Evolutionary conservation across 768 basidiomycete species (phyloP).

Genomic region (Mycena albidolilacea): DNA sequence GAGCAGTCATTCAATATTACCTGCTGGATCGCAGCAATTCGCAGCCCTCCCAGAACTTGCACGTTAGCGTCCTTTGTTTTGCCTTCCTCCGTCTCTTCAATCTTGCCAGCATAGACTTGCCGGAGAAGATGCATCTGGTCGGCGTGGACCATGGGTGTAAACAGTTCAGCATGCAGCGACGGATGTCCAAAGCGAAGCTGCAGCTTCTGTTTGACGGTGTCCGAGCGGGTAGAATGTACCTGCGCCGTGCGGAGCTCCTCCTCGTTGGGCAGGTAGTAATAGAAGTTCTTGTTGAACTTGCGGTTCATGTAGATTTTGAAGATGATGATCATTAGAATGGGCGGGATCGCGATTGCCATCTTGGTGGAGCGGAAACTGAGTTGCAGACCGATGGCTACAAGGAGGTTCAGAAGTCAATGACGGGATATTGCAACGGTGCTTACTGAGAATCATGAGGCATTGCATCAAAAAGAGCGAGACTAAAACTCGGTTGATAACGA

Average conservation of each 20-base stretch:
- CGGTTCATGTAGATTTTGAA: conserved; percentile 84
- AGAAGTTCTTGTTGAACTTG: conserved; percentile 72
- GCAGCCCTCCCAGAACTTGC: conserved; percentile 42
- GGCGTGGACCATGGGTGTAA: conserved; percentile 78
- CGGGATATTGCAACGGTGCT: conserved; percentile 46
- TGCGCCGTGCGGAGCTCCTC: conserved; percentile 73
- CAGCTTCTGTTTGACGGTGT: conserved; percentile 72
- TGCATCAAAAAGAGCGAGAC: conserved; percentile 83
- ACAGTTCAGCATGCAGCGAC: conserved; percentile 77
- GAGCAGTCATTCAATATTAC: conserved; percentile 30
- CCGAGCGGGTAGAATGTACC: conserved; percentile 73
- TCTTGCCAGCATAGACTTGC: conserved; percentile 34
- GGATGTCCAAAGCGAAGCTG: conserved; percentile 90
- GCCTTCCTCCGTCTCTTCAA: conserved; percentile 24
- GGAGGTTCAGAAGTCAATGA: conserved; percentile 5
- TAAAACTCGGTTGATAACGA: conserved; percentile 82
- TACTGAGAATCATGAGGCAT: conserved; percentile 79
- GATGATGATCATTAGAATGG: conserved; percentile 71
- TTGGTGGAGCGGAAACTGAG: conserved; percentile 69
- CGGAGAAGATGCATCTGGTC: conserved; percentile 34
- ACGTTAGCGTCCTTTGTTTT: conserved; percentile 12
- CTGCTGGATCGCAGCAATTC: conserved; percentile 43
- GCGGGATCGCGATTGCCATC: conserved; percentile 80
- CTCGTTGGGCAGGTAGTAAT: conserved; percentile 79
- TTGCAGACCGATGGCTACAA: conserved; percentile 79